Evolutionary conservation across 345 rosid genomes (phyloP).

Genomic region (Euphorbia peplus): DNA sequence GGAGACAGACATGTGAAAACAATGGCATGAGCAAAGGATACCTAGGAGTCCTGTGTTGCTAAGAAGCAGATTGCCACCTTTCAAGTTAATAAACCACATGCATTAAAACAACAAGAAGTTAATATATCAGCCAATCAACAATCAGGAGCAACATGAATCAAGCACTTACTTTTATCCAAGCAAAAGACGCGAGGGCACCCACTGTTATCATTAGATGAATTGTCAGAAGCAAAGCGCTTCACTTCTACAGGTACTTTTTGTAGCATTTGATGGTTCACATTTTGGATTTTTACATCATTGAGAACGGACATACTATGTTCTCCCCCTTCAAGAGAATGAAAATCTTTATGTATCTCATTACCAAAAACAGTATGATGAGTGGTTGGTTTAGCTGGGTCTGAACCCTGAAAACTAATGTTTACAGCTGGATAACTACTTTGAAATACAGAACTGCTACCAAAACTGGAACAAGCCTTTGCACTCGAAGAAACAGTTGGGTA

Average conservation of each 20-base stretch:
- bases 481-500: slow-evolving; percentile 21
- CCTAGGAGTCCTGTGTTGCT: slow-evolving; percentile 46
- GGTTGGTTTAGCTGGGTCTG: slow-evolving; percentile 25
- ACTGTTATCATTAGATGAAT: slow-evolving; percentile 19
- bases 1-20: slow-evolving; percentile 45
- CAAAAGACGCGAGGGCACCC: slow-evolving; percentile 42
- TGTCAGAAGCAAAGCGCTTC: slow-evolving; percentile 22
- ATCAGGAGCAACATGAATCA: background rate
- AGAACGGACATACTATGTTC: slow-evolving; percentile 6
- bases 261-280: slow-evolving; percentile 11
- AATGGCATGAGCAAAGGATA: slow-evolving; percentile 50
- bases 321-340: slow-evolving; percentile 21
- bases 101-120: slow-evolving; percentile 4
- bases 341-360: slow-evolving; percentile 26
- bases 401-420: too few species aligned
- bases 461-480: slow-evolving; percentile 10
- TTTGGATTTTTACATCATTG: slow-evolving; percentile 21
- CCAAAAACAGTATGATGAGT: slow-evolving; percentile 19
- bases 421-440: slow-evolving; percentile 24
- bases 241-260: slow-evolving; percentile 18
- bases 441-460: slow-evolving; percentile 15
- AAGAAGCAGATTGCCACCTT: slow-evolving; percentile 53
- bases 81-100: slow-evolving; percentile 17
- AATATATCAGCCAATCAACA: background rate
- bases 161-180: slow-evolving; percentile 41